phyloP scores from a whole-genome alignment of 306 rosid genomes.

The Elaeagnus macrophylla region DNA sequence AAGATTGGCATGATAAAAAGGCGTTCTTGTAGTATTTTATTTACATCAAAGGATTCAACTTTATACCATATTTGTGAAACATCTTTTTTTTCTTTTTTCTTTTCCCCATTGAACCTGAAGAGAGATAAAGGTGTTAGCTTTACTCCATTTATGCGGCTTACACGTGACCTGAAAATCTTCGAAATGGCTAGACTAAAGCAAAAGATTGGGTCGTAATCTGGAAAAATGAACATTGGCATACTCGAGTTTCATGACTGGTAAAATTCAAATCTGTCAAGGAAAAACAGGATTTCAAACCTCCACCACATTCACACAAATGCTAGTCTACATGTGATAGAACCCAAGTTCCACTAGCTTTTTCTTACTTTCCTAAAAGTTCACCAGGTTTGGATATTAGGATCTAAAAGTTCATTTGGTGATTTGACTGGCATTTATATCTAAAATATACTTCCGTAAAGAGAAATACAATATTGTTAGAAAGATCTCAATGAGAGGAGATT shows the following conservation, averaged over 20 bases:
- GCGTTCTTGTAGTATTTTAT: neutral
- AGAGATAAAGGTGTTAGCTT: slow-evolving; percentile 1
- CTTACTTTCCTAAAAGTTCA: too few relatives aligned
- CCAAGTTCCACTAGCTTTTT: too few relatives aligned
- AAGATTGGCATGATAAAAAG: neutral
- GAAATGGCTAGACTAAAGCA: neutral
- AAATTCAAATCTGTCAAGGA: too few relatives aligned
- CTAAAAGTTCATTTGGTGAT: too few relatives aligned
- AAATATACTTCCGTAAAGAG: too few relatives aligned
- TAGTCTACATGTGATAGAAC: neutral
- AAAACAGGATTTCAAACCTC: too few relatives aligned
- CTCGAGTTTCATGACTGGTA: too few relatives aligned
- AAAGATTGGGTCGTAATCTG: neutral
- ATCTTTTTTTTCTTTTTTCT: neutral
- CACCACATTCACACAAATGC: neutral
- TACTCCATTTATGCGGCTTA: slow-evolving; percentile 6
- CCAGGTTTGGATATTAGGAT: too few relatives aligned
- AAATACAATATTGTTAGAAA: too few relatives aligned
- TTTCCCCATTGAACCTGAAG: neutral
- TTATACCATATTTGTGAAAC: neutral
- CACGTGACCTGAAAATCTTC: neutral
- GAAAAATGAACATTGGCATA: neutral
- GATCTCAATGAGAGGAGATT: too few relatives aligned
- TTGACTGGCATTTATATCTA: too few relatives aligned
- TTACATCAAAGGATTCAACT: neutral